Evolutionary conservation across 208 protist genomes (phyloP).

Genomic region (Trypanosoma caninum): DNA sequence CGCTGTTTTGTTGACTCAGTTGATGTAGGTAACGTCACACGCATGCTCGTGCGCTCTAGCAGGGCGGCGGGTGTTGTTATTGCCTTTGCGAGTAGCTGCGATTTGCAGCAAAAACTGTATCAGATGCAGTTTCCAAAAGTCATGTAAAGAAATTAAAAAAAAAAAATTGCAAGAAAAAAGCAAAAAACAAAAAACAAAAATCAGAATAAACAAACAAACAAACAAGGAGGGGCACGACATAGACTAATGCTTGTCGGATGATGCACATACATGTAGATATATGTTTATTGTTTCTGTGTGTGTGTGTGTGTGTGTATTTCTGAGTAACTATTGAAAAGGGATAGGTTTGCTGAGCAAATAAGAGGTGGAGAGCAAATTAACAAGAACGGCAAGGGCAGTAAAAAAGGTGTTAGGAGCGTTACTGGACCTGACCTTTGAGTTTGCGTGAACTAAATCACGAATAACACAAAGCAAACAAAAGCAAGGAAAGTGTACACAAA

Average conservation of each 20-base stretch:
- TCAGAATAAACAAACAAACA: too few relatives aligned
- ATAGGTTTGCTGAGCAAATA: too few relatives aligned
- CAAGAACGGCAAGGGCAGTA: neutral
- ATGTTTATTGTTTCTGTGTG: neutral
- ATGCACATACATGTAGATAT: neutral
- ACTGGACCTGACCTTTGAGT: too few relatives aligned
- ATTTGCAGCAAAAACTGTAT: constrained; percentile 88
- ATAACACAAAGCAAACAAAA: too few relatives aligned
- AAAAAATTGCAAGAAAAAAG: too few relatives aligned
- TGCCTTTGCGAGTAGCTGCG: constrained; percentile 83
- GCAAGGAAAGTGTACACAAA: too few relatives aligned
- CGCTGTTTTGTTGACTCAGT: constrained; percentile 88
- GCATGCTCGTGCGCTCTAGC: constrained; percentile 82
- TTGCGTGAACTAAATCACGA: too few relatives aligned
- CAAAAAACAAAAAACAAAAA: too few relatives aligned
- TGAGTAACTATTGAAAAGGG: neutral
- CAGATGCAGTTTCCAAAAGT: constrained; percentile 83
- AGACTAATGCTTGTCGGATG: too few relatives aligned
- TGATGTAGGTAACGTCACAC: constrained; percentile 75
- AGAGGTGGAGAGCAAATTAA: neutral
- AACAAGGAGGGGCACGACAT: too few relatives aligned
- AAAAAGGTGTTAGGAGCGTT: too few relatives aligned
- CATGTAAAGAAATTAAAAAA: too few relatives aligned
- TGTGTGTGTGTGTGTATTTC: neutral
- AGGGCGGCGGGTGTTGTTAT: constrained; percentile 76